Evolutionary conservation across 441 rosid species (phyloP), one percentile per base, ranked within the genome.

Genomic region (Oxalis stricta): DNA sequence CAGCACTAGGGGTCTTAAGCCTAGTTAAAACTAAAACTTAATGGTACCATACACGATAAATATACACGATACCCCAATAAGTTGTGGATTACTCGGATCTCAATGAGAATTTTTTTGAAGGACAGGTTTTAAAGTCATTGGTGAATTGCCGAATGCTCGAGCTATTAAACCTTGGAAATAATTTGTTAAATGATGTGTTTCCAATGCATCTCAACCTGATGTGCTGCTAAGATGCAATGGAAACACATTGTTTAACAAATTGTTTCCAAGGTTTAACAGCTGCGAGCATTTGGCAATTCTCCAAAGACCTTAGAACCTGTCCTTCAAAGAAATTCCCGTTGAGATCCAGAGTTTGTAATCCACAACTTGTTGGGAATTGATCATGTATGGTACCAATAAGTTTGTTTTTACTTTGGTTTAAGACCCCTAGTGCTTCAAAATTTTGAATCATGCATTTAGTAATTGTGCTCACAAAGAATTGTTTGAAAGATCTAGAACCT

Each of bases 101-200:
- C 2, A 61, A 50, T 11, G 0, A 5, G 14, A 71, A 71, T 29
- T 8, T 0, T 1, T 7, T 61, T 3, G 21, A 2, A 2, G 76
- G 71, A 5, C 0, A 18, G 5, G 0, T 70, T 38, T 71, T 71
- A 2, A 5, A 14, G 10, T 55, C 69, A 7, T 18, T 64, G 18
- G 64, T 33, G 21, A 64, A 67, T 1, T 67, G 76, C 50, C 10
- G 0, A 10, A 7, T 0, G 11, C 15, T 70, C 2, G 61, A 70
- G 60, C 56, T 70, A 43, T 34, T 73, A 17, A 57, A 73, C 11
- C 1, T 73, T 0, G 73, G 69, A 2, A 56, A 46, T 40, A 66
- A 74, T 51, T 31, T 16, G 20, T 33, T 74, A 14, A 7, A 10
- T 2, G 79, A 51, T 2, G 8, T 0, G 1, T 73, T 53, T 33